These are phyloP conservation scores for Xylaria sp. DNA, from an alignment of 2,329 filamentous ascomycete species.

Conservation along the genomic window DNA sequence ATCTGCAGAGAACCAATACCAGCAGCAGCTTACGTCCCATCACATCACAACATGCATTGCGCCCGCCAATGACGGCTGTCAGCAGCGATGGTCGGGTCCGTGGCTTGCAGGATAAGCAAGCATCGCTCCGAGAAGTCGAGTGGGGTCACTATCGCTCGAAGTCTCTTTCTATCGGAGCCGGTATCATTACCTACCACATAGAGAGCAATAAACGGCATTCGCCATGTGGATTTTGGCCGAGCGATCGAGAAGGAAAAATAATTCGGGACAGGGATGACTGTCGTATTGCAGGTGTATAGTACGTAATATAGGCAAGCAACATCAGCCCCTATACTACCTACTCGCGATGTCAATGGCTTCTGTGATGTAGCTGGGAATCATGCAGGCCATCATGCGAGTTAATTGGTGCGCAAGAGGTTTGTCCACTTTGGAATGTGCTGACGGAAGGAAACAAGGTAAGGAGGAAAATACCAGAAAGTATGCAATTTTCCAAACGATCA, in stretches of 20 bases:
- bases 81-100: conserved; percentile 26
- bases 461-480: no score
- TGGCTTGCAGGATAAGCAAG: conserved; percentile 33
- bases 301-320: not conserved
- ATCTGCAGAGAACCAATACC: conserved; percentile 40
- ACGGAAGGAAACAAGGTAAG: not conserved
- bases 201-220: conserved; percentile 8
- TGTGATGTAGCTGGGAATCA: conserved; percentile 16
- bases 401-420: conserved; percentile 13
- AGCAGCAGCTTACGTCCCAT: conserved; percentile 41
- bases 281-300: not conserved
- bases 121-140: conserved; percentile 18
- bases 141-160: not conserved
- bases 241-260: conserved; percentile 1
- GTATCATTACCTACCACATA: not conserved
- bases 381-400: conserved; percentile 17
- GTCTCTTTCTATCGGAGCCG: conserved; percentile 2
- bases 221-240: conserved; percentile 13
- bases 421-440: conserved; percentile 30
- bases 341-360: conserved; percentile 13
- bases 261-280: conserved; percentile 24
- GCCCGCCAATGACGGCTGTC: conserved; percentile 34
- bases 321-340: conserved; percentile 20
- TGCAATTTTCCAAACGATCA: no score
- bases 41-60: conserved; percentile 38